Conservation (phyloP, 148 eudicot species). For the Euryodendron excelsum region DNA sequence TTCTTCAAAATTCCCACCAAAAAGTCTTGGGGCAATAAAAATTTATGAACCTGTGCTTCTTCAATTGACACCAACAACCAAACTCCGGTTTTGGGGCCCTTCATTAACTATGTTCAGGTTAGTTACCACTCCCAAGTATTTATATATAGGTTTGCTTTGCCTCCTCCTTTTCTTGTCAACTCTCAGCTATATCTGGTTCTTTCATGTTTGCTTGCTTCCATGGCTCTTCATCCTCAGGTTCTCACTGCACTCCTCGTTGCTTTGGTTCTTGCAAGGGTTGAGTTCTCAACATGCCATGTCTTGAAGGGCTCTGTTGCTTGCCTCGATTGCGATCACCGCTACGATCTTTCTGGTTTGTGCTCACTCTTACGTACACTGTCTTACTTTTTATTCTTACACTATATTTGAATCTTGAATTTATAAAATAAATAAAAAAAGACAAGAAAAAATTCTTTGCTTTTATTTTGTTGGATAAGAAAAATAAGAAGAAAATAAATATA, state of each 20-base stretch:
- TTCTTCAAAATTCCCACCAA: too few species aligned
- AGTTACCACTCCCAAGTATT: background rate
- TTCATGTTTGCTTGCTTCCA: conserved; percentile 12
- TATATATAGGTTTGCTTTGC: background rate
- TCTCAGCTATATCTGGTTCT: background rate
- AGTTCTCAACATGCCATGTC: conserved; percentile 24
- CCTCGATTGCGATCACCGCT: conserved; percentile 44
- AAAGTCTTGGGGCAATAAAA: background rate
- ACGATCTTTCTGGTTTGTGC: conserved; percentile 58
- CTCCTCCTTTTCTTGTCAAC: conserved; percentile 8
- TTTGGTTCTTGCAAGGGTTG: conserved; percentile 37
- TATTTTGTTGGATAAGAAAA: too few species aligned
- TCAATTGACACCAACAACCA: conserved; percentile 31
- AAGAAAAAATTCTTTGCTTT: too few species aligned
- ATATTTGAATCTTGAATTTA: too few species aligned
- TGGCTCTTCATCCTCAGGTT: conserved; percentile 38
- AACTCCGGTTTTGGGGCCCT: conserved; percentile 30
- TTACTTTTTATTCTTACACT: too few species aligned
- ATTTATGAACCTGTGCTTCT: background rate
- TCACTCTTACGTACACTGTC: background rate
- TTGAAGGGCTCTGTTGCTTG: conserved; percentile 56
- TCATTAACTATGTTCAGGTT: conserved; percentile 28
- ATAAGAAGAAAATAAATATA: too few species aligned
- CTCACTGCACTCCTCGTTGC: conserved; percentile 26
- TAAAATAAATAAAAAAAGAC: too few species aligned